Evolutionary conservation across 441 rosid genomes (phyloP), one percentile per base, ranked within the genome.

Genomic region (Jatropha podagrica): DNA sequence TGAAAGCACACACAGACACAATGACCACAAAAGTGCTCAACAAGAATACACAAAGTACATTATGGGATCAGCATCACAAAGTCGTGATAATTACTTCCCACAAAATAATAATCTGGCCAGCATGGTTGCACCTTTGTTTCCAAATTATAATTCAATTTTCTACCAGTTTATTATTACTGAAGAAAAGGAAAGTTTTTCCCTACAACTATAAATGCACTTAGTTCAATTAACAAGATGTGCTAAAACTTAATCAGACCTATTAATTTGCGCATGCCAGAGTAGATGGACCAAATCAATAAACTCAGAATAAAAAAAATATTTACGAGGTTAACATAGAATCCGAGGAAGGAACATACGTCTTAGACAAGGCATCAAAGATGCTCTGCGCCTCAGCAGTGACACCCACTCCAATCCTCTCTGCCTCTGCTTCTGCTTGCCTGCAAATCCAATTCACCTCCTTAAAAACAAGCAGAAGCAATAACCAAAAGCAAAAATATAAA

Each of bases 351-450:
- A 60, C 77, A 74, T 85, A 90, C 98, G 99, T 93, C 86, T 91
- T 95, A 74, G 92, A 91, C 84, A 93, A 84, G 55, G 97, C 98
- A 76, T 95, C 95, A 69, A 89, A 95, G 70, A 95, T 85, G 74
- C 69, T 85, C 87, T 95, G 98, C 0, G 97, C 99, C 78, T 95
- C 97, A 23, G 79, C 76, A 3, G 97, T 95, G 71, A 95, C 98
- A 71, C 97, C 99, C 68, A 95, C 96, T 41, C 96, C 98, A 81
- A 91, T 76, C 77, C 96, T 91, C 85, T 89, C 91, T n/a, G 96
- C 92, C 14, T 89, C 97, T 52, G 88, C 83, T 81, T 95, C 95
- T 2, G 99, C 97, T 81, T 89, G 95, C 91, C 98, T 93, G 83
- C 79, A 76, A 80, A 76, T 18, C 51, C 49, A 74, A 71, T 17